Percentiles rank a stretch among this genome's conserved stretches.
phyloP scores from a whole-genome alignment of 1,284 basidiomycete genomes.

The Lentinula novae-zelandiae region DNA sequence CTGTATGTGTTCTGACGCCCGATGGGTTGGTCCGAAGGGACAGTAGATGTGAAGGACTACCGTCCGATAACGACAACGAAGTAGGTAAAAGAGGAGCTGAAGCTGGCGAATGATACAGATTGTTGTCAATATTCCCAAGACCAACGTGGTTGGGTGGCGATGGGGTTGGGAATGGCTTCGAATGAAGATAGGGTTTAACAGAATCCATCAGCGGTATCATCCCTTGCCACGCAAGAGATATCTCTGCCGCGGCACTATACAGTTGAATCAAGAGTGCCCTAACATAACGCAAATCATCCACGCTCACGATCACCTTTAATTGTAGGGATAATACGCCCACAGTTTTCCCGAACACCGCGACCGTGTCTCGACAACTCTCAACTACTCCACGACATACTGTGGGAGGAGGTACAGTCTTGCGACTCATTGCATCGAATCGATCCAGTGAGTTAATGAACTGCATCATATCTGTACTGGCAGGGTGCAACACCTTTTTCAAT shows the following conservation, averaged over 20 bases:
- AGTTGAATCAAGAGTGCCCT: conserved; percentile 86
- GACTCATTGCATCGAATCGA: conserved; percentile 84
- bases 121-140: conserved; percentile 14
- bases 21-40: conserved; percentile 22
- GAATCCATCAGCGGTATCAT: conserved; percentile 75
- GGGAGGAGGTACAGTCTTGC: conserved; percentile 66
- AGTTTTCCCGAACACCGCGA: conserved; percentile 85
- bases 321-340: conserved; percentile 82
- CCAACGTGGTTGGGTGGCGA: conserved; percentile 20
- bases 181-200: conserved; percentile 62
- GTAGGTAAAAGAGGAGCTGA: conserved; percentile 15
- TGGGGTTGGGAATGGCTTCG: conserved; percentile 27
- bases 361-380: conserved; percentile 82
- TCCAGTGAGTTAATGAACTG: conserved; percentile 88
- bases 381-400: conserved; percentile 77
- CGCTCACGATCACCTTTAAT: conserved; percentile 70
- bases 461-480: conserved; percentile 80
- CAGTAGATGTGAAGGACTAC: conserved; percentile 19
- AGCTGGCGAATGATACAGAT: conserved; percentile 19
- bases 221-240: conserved; percentile 81
- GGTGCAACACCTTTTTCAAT: conserved; percentile 80
- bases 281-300: conserved; percentile 85
- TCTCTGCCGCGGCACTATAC: conserved; percentile 88
- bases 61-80: conserved; percentile 3
- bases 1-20: conserved; percentile 43